A percentile compares a stretch with the other conserved stretches of the same genome.
phyloP scores from a whole-genome alignment of 495 filamentous ascomycete genomes.

The Beverwykella pulmonaria region DNA sequence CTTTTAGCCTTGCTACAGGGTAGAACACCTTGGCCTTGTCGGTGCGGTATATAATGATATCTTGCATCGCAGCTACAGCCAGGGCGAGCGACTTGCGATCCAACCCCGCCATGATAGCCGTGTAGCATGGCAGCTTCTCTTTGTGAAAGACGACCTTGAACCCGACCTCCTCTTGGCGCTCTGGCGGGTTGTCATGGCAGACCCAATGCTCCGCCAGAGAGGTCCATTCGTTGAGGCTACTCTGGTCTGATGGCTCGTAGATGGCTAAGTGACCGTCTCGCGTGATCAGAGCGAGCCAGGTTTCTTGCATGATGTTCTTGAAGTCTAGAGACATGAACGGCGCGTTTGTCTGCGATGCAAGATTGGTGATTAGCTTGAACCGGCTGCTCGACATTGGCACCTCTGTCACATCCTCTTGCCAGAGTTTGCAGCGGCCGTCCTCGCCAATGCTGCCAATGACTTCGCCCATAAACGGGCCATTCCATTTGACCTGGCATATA shows the following conservation, averaged over 20 bases:
- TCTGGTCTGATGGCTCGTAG: conserved; percentile 84
- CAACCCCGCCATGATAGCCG: conserved; percentile 73
- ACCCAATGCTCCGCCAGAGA: conserved; percentile 70
- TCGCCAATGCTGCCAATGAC: conserved; percentile 73
- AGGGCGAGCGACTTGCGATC: conserved; percentile 72
- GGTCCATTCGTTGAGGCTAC: conserved; percentile 75
- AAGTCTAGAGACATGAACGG: conserved; percentile 79
- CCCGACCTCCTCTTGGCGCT: conserved; percentile 72
- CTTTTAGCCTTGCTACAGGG: conserved; percentile 70
- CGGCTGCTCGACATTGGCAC: conserved; percentile 70
- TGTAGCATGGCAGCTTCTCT: conserved; percentile 75
- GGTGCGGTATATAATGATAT: conserved; percentile 78
- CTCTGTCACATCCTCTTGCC: conserved; percentile 82
- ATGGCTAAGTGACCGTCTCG: conserved; percentile 77
- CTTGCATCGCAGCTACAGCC: conserved; percentile 81
- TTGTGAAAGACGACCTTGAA: conserved; percentile 87
- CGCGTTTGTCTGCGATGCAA: conserved; percentile 59
- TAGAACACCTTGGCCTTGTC: conserved; percentile 69
- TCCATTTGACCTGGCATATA: conserved; percentile 72
- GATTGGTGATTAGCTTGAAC: conserved; percentile 67
- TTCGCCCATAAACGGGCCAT: conserved; percentile 63
- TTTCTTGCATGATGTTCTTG: conserved; percentile 69
- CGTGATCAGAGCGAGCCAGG: conserved; percentile 81
- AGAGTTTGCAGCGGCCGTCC: conserved; percentile 84
- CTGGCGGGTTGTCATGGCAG: conserved; percentile 58